These are phyloP conservation scores for Penicillium griseofulvum DNA, from an alignment of 2,329 filamentous ascomycete species.

Conservation along the genomic window DNA sequence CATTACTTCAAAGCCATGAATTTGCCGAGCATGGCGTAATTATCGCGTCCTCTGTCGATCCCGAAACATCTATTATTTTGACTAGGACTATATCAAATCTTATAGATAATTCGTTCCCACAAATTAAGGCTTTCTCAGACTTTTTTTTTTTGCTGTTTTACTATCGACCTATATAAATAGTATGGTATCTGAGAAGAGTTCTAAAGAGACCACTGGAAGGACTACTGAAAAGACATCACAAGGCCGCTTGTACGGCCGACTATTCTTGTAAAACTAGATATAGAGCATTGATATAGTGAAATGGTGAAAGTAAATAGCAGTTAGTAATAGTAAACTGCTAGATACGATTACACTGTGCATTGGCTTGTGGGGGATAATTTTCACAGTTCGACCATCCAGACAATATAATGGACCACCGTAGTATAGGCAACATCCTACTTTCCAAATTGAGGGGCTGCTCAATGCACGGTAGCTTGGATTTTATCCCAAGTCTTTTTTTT, in stretches of 20 bases:
- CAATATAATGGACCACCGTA: not conserved
- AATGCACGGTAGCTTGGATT: not conserved
- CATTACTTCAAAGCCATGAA: not conserved
- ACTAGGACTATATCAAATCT: too few species aligned
- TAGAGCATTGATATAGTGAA: not conserved
- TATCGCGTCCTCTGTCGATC: not conserved
- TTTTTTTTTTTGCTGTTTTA: too few species aligned
- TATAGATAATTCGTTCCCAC: too few species aligned
- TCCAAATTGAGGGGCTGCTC: not conserved
- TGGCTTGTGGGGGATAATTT: too few species aligned
- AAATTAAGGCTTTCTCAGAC: too few species aligned
- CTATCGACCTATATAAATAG: too few species aligned
- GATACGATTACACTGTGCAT: not conserved
- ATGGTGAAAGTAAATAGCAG: not conserved
- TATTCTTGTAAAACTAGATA: too few species aligned
- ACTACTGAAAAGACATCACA: too few species aligned
- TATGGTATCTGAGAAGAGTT: too few species aligned
- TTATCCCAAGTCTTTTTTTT: not conserved
- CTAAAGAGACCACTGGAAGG: too few species aligned
- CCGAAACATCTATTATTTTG: not conserved
- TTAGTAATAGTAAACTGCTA: not conserved
- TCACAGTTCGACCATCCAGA: too few species aligned
- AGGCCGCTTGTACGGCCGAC: too few species aligned
- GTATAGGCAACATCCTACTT: not conserved
- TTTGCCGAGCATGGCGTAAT: not conserved